A percentile compares a stretch with the other conserved stretches of the same genome.
These are phyloP conservation scores for Tuber melanosporum DNA, from an alignment of 495 filamentous ascomycete genomes.

Conservation along the genomic window DNA sequence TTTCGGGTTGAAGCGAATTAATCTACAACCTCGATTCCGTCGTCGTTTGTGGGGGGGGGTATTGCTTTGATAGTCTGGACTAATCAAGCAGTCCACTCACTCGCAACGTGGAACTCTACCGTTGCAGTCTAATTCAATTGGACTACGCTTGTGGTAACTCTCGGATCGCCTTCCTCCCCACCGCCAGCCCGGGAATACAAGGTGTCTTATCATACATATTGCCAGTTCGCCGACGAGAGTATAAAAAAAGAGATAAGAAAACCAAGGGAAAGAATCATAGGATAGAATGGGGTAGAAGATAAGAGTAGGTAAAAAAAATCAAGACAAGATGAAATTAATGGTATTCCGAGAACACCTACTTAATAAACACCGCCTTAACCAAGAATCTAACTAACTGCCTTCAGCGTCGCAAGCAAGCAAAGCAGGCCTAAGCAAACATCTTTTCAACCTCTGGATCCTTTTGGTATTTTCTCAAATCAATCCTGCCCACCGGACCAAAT, in stretches of 20 bases:
- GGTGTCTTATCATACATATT: not conserved
- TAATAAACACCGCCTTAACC: not conserved
- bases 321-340: not conserved
- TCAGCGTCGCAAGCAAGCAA: not conserved
- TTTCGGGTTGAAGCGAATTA: too few relatives aligned
- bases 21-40: too few relatives aligned
- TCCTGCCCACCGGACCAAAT: constrained; percentile 16
- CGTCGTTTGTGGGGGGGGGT: too few relatives aligned
- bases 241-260: not conserved
- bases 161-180: too few relatives aligned
- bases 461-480: constrained; percentile 38
- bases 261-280: not conserved
- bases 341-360: constrained; percentile 1
- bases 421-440: not conserved
- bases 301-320: not conserved
- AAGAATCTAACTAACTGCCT: not conserved
- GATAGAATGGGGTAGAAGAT: constrained; percentile 18
- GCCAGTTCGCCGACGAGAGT: not conserved
- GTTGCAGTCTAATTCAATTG: too few relatives aligned
- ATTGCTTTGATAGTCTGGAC: too few relatives aligned
- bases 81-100: too few relatives aligned
- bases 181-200: not conserved
- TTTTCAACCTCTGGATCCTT: constrained; percentile 5
- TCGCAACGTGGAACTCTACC: too few relatives aligned
- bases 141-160: too few relatives aligned